Evolutionary conservation across 163 green algal genomes (phyloP), one percentile per base, ranked within the genome.

Genomic region (Prototheca wickerhamii): DNA sequence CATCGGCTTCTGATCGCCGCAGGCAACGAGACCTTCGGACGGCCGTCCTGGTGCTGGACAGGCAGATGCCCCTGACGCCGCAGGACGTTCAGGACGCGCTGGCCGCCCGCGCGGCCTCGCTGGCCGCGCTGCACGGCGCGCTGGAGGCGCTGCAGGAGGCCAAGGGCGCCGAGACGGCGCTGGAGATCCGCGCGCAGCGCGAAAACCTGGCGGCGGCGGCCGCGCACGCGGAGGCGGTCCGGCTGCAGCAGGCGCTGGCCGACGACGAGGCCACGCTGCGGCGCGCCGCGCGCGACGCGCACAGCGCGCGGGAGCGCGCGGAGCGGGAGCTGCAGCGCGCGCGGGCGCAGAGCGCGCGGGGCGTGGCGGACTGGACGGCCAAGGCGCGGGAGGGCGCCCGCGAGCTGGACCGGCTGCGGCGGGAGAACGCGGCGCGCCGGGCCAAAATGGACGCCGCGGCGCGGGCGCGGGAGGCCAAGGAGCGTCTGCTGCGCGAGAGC

Each of bases 341-440:
- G 54, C 60, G 61, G 42, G 67, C 60, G 31, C 68, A 74, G 64
- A 62, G 30, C 21, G 79, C 87, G 30, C 76, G 88, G 61, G 80
- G 70, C 26, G 72, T 78, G 15, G 65, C 65, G 26, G 86, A 93
- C 77, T 95, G 87, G 87, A 67, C 77, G 68, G 82, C 82, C 66
- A 93, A 93, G 76, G 84, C 92, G 58, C 64, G 80, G 23, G 85
- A 93, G 70, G 72, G 84, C 50, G 34, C 4, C 4, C 20, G 23
- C 4, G 70, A 87, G 80, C 77, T 90, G 57, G 77, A 74, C 0
- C 78, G 87, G 61, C 73, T 95, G 62, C 84, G 89, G 78, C 76
- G 79, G 61, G 75, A 79, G 30, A 84, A 91, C 67, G 64, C 82
- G 32, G 81, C 68, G 20, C 77, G 87, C 66, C 70, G 74, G 43